Conservation (phyloP, 805 yeast genomes). For the Pichia exigua region DNA sequence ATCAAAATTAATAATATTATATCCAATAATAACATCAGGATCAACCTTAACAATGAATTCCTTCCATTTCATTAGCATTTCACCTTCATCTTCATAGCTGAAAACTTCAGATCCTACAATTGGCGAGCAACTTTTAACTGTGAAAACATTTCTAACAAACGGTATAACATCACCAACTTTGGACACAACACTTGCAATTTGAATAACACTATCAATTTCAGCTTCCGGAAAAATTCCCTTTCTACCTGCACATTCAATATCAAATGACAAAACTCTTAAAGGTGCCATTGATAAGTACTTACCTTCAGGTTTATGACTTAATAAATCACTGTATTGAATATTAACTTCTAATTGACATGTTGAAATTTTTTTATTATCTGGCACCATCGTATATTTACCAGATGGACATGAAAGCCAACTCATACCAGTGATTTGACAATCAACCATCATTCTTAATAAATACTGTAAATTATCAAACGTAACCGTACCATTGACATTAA, state of each 20-base stretch:
- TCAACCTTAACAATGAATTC: constrained; percentile 79
- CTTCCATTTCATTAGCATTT: constrained; percentile 80
- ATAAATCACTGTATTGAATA: constrained; percentile 57
- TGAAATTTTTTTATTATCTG: constrained; percentile 39
- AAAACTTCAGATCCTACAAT: constrained; percentile 90
- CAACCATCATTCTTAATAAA: constrained; percentile 81
- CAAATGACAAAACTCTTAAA: constrained; percentile 84
- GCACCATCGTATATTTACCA: constrained; percentile 50
- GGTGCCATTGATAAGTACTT: constrained; percentile 94
- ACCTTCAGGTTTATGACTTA: constrained; percentile 85
- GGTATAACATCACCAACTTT: constrained; percentile 79
- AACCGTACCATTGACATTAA: constrained; percentile 51
- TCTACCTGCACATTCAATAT: constrained; percentile 98
- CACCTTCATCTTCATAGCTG: constrained; percentile 66
- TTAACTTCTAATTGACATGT: constrained; percentile 81
- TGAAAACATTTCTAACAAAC: constrained; percentile 89
- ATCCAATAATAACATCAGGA: constrained; percentile 96
- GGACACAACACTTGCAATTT: constrained; percentile 92
- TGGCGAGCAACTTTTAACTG: constrained; percentile 84
- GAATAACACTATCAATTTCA: constrained; percentile 87
- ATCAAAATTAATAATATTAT: constrained; percentile 91
- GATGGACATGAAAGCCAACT: constrained; percentile 90
- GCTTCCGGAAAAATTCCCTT: constrained; percentile 96
- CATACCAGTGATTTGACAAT: constrained; percentile 91
- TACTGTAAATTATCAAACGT: constrained; percentile 90